phyloP scores from a whole-genome alignment of 2,329 filamentous ascomycete genomes.

The Plenodomus lindquistii region DNA sequence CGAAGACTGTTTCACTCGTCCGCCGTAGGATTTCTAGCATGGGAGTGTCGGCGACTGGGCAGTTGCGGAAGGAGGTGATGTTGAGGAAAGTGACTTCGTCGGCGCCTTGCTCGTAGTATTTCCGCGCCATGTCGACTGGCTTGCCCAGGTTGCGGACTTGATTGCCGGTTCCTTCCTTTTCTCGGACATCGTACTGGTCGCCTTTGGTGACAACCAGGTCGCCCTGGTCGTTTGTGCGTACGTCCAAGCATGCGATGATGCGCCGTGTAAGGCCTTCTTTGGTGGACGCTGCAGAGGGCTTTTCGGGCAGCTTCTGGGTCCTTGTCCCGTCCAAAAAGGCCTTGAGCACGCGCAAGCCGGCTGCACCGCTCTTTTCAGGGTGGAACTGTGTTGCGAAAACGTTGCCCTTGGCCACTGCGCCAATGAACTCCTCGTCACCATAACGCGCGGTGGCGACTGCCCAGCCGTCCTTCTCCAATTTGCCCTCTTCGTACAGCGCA shows the following conservation, averaged over 20 bases:
- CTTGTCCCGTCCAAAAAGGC: conserved; percentile 80
- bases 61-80: conserved; percentile 97
- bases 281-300: conserved; percentile 30
- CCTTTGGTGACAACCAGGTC: conserved; percentile 98
- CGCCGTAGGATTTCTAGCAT: conserved; percentile 93
- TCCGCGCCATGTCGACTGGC: conserved; percentile 89
- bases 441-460: conserved; percentile 88
- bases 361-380: conserved; percentile 93
- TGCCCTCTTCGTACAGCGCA: conserved; percentile 71
- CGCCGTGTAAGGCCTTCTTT: conserved; percentile 81
- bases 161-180: conserved; percentile 67
- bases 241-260: conserved; percentile 94
- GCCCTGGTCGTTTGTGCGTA: conserved; percentile 89
- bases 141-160: conserved; percentile 92
- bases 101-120: conserved; percentile 94
- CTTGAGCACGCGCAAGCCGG: conserved; percentile 80
- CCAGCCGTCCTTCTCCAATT: conserved; percentile 83
- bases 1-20: conserved; percentile 90
- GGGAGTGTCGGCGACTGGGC: conserved; percentile 84
- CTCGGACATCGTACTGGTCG: conserved; percentile 97
- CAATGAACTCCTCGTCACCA: conserved; percentile 86
- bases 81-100: conserved; percentile 98
- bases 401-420: conserved; percentile 83
- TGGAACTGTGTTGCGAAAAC: conserved; percentile 95
- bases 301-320: conserved; percentile 56